phyloP scores from a whole-genome alignment of 768 basidiomycete species.

The Lentinula aciculospora region DNA sequence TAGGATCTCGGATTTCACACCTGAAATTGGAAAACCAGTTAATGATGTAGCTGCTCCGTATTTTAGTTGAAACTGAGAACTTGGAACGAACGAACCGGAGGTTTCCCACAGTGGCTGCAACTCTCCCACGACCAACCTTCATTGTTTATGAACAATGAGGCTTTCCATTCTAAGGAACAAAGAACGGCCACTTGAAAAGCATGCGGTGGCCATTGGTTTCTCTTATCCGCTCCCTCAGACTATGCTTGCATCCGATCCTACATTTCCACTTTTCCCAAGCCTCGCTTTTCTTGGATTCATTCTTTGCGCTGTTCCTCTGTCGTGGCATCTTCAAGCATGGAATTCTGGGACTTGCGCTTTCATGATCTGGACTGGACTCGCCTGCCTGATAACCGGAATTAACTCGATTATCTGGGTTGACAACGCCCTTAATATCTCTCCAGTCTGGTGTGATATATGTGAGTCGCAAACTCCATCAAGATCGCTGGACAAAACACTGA shows the following conservation, averaged over 20 bases:
- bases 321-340: slow-evolving; percentile 44
- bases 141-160: background rate
- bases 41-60: too few relatives aligned
- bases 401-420: slow-evolving; percentile 34
- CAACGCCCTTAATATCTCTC: slow-evolving; percentile 22
- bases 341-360: slow-evolving; percentile 27
- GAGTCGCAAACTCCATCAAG: slow-evolving; percentile 13
- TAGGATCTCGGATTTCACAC: too few relatives aligned
- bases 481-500: too few relatives aligned
- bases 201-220: background rate
- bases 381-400: slow-evolving; percentile 20
- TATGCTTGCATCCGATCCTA: slow-evolving; percentile 14
- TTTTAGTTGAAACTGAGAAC: too few relatives aligned
- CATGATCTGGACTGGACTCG: slow-evolving; percentile 25
- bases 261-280: slow-evolving; percentile 30
- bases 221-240: background rate
- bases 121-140: background rate
- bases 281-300: slow-evolving; percentile 41
- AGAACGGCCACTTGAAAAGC: background rate
- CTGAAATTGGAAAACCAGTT: too few relatives aligned
- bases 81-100: too few relatives aligned
- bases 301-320: slow-evolving; percentile 39
- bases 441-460: slow-evolving; percentile 57
- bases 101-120: background rate
- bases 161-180: background rate